Conservation (phyloP, 75 land plant species). For the Pinus taeda region DNA sequence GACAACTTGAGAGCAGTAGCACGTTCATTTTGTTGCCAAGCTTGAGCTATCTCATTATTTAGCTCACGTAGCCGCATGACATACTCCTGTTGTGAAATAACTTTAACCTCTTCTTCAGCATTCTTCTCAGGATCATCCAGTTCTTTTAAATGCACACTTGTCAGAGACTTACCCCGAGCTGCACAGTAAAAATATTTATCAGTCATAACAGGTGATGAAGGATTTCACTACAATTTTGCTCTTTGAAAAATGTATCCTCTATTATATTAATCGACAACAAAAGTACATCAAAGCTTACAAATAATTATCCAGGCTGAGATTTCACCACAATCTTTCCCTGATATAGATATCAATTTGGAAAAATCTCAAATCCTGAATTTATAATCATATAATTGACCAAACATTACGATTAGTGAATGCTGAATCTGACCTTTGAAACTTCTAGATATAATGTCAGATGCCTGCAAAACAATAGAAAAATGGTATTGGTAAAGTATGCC, state of each 20-base stretch:
- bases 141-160: conserved; percentile 52
- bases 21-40: conserved; percentile 77
- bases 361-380: neutral
- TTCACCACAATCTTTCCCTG: too few relatives aligned
- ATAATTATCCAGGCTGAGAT: too few relatives aligned
- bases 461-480: conserved; percentile 8
- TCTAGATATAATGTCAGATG: conserved; percentile 9
- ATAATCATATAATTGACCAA: neutral
- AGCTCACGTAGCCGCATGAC: conserved; percentile 62
- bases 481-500: neutral
- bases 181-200: neutral
- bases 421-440: conserved; percentile 5
- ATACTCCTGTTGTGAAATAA: conserved; percentile 67
- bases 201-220: too few relatives aligned
- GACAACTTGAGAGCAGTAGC: conserved; percentile 61
- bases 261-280: too few relatives aligned
- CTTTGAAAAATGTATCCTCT: too few relatives aligned
- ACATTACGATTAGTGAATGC: neutral
- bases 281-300: too few relatives aligned
- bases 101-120: conserved; percentile 39
- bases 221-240: too few relatives aligned
- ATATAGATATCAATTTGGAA: neutral
- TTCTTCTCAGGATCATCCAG: conserved; percentile 55
- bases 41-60: conserved; percentile 64
- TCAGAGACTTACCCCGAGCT: conserved; percentile 46